Evolutionary conservation across 768 basidiomycete genomes (phyloP).

Genomic region (Myochromella boudieri): DNA sequence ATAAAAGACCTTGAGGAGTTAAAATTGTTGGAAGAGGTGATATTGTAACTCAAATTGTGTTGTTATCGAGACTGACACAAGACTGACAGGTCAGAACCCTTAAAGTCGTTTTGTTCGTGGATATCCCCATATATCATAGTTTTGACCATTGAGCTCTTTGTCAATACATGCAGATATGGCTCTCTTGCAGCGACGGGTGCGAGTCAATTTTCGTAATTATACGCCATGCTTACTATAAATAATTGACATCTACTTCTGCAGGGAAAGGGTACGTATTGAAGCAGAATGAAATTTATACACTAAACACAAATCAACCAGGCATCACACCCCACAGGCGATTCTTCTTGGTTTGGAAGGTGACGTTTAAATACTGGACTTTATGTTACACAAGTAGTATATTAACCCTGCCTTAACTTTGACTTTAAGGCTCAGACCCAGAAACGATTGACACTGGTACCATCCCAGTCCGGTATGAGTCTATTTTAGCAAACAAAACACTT

Average conservation of each 20-base stretch:
- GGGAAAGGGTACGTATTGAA: slow-evolving; percentile 67
- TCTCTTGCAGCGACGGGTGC: slow-evolving; percentile 89
- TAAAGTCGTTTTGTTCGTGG: slow-evolving; percentile 78
- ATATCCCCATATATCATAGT: slow-evolving; percentile 6
- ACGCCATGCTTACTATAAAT: slow-evolving; percentile 3
- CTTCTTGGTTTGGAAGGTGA: slow-evolving; percentile 77
- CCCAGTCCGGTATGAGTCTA: slow-evolving; percentile 68
- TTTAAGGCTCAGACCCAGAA: slow-evolving; percentile 81
- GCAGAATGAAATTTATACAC: background rate
- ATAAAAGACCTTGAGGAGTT: slow-evolving; percentile 72
- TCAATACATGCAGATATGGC: slow-evolving; percentile 63
- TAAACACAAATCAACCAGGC: slow-evolving; percentile 38
- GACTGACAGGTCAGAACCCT: slow-evolving; percentile 62
- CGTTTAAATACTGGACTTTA: background rate
- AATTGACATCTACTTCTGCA: slow-evolving; percentile 23
- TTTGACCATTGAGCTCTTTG: too few species aligned
- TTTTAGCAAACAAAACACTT: slow-evolving; percentile 64
- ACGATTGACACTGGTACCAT: slow-evolving; percentile 89
- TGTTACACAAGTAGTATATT: background rate
- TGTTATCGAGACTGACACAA: background rate
- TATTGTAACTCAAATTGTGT: slow-evolving; percentile 6
- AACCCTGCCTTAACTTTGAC: too few species aligned
- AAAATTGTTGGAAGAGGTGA: slow-evolving; percentile 65
- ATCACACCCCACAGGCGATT: slow-evolving; percentile 87
- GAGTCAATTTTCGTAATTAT: slow-evolving; percentile 12